phyloP scores from a whole-genome alignment of 768 basidiomycete species.

The Candolleomyces aberdarensis region DNA sequence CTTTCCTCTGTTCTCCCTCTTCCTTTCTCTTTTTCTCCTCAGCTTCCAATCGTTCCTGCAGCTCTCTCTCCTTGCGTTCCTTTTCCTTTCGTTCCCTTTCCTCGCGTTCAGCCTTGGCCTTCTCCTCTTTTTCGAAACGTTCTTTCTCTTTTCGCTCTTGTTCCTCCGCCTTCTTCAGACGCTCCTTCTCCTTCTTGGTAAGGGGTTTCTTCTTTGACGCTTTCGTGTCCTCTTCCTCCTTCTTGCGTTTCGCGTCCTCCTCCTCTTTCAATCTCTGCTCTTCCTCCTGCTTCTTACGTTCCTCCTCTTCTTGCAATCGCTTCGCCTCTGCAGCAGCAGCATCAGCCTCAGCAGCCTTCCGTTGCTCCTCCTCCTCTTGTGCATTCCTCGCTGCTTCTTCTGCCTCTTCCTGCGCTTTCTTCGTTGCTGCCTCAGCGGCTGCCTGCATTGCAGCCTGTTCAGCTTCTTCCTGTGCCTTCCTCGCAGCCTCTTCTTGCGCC shows the following conservation, averaged over 20 bases:
- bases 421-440: slow-evolving; percentile 35
- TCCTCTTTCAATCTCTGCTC: slow-evolving; percentile 5
- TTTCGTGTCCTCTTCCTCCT: slow-evolving; percentile 28
- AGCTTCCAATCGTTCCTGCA: background rate
- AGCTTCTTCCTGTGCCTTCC: slow-evolving; percentile 6
- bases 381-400: slow-evolving; percentile 56
- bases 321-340: slow-evolving; percentile 6
- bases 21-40: background rate
- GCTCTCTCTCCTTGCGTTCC: background rate
- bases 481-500: slow-evolving; percentile 19
- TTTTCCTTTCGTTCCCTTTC: background rate
- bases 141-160: background rate
- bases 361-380: background rate
- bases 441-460: slow-evolving; percentile 56
- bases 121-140: slow-evolving; percentile 1
- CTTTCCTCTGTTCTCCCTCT: background rate
- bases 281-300: slow-evolving; percentile 10
- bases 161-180: slow-evolving; percentile 1
- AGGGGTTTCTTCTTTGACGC: slow-evolving; percentile 3
- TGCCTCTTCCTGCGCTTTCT: slow-evolving; percentile 42
- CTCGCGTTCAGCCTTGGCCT: background rate
- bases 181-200: background rate
- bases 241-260: slow-evolving; percentile 6
- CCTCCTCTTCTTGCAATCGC: slow-evolving; percentile 30
- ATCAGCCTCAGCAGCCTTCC: slow-evolving; percentile 5